phyloP scores from a whole-genome alignment of 805 yeast genomes.

The Candida yuanshanica region DNA sequence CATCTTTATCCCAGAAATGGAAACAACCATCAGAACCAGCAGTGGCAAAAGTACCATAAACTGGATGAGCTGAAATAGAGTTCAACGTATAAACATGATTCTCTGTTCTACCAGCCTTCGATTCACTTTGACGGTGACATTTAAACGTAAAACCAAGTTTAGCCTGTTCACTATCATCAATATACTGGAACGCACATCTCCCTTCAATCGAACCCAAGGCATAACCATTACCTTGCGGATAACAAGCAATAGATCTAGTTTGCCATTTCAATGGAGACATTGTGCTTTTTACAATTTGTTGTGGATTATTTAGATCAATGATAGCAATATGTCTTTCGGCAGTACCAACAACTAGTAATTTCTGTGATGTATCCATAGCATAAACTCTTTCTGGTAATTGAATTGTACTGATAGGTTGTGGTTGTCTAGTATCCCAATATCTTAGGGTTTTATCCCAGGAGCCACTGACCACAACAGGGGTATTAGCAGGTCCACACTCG shows the following conservation, averaged over 20 bases:
- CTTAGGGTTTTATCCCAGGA: constrained; percentile 95
- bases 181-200: constrained; percentile 89
- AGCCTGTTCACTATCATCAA: constrained; percentile 74
- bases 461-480: constrained; percentile 77
- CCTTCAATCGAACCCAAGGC: constrained; percentile 95
- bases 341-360: constrained; percentile 85
- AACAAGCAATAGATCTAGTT: constrained; percentile 77
- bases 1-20: constrained; percentile 94
- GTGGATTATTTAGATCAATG: constrained; percentile 79
- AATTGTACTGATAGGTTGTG: constrained; percentile 74
- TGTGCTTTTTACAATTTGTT: constrained; percentile 65
- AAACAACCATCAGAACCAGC: constrained; percentile 94
- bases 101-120: constrained; percentile 47
- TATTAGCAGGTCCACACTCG: constrained; percentile 77
- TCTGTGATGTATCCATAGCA: constrained; percentile 77
- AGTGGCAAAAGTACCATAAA: constrained; percentile 85
- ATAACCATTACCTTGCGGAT: constrained; percentile 87
- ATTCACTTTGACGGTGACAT: constrained; percentile 78
- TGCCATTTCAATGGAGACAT: constrained; percentile 85
- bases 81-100: constrained; percentile 74
- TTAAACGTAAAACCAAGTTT: constrained; percentile 81
- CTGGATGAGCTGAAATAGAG: constrained; percentile 80
- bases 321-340: constrained; percentile 82
- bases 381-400: constrained; percentile 87
- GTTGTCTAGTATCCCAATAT: constrained; percentile 92